Evolutionary conservation across 2,329 filamentous ascomycete species (phyloP), one percentile per base, ranked within the genome.

Genomic region (Nigrograna mackinnonii): DNA sequence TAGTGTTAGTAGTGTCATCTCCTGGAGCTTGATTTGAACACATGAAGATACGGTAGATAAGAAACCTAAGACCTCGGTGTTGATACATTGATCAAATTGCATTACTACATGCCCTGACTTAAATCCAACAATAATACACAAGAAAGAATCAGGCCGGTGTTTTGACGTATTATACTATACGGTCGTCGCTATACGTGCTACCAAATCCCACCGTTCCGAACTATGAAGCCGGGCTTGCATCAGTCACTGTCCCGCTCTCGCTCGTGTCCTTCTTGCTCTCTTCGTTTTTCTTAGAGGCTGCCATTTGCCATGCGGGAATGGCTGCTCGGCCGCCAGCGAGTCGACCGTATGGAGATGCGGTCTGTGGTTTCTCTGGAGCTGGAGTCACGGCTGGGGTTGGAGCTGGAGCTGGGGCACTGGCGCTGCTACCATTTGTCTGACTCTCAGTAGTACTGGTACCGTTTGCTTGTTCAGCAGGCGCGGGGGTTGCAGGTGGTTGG

Each of bases 301-400:
- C 76, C 66, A 79, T 67, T 56, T 80, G 77, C 77, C 77, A 80
- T 5, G 71, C 71, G 5, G 77, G 77, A 35, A 80, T 80, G 1
- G 73, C 69, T 4, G 74, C 72, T 20, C 64, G 57, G 13, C 66
- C 67, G 20, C 51, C 54, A 4, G 59, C 51, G n/a, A 62, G 44
- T 36, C 65, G 55, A 36, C 62, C 55, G 43, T 65, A 69, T 4
- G 64, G 52, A 18, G 55, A 59, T 4, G 61, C 35, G 1, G 48
- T 41, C 13, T 55, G 55, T 12, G 64, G 43, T 43, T 64, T 64
- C 31, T 68, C 66, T 5, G 55, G 41, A 17, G 54, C 48, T 6
- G 58, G 22, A 1, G 52, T 39, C 7, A 19, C 55, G 1, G 59
- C 57, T 5, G 64, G 43, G 20, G 46, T 48, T 6, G 20, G 39